Evolutionary conservation across 345 rosid genomes (phyloP), one percentile per base, ranked within the genome.

Genomic region (Euphorbia pulcherrima): DNA sequence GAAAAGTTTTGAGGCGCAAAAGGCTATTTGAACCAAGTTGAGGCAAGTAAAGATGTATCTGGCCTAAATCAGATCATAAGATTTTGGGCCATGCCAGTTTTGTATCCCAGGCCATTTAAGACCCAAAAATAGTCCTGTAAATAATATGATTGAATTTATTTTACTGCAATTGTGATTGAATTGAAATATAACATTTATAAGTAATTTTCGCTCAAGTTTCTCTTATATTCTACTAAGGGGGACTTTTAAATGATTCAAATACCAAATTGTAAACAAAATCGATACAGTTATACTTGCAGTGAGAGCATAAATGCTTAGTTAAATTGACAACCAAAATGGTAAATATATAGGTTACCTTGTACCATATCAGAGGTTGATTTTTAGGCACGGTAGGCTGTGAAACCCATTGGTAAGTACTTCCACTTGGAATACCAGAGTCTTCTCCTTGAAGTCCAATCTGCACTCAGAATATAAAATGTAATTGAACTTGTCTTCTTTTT

Each of bases 371-470:
- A 68, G 96, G 91, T 74, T 88, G 88, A 13, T 83, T 86, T 75
- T 73, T 88, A 40, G 97, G 99, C 74, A 94, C 75, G 65, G 78
- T 70, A 55, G 92, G 73, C 69, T 81, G 72, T 68, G 94, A 84
- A 79, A 74, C 69, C 97, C 96, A 94, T 59, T 80, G 77, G 12
- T 90, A 75, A 72, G 96, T 85, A 60, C 80, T 88, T 78, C 91
- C 90, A 58, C 79, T 89, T 7, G 85, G 59, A 18, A 89, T 75
- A 58, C 80, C 88, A 75, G 69, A 77, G 64, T 76, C 96, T 80
- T 94, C 97, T n/a, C 97, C 99, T 83, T 88, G 75, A 72, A 94
- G 91, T 64, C 96, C 97, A 54, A 84, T 73, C 98, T 90, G 80
- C 58, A 66, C 14, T 64, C 54, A 73, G 41, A 60, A 71, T 67